Evolutionary conservation across 805 yeast species (phyloP).

Genomic region (Suhomyces kilbournensis): DNA sequence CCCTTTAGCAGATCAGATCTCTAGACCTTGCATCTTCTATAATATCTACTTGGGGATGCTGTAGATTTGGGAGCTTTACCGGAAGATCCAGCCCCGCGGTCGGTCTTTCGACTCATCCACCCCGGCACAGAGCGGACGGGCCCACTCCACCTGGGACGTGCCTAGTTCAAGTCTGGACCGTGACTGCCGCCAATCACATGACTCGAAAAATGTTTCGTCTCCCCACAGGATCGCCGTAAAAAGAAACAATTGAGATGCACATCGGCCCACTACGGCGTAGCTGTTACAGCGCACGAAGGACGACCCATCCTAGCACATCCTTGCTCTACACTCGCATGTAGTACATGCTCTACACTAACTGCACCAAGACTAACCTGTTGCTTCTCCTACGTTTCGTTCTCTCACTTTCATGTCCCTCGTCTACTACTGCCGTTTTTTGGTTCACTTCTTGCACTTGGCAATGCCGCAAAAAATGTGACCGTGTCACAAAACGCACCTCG

Average conservation of each 20-base stretch:
- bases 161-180: not conserved
- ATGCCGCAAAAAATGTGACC: not conserved
- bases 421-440: not conserved
- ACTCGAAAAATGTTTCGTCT: not conserved
- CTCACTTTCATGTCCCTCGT: not conserved
- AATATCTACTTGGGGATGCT: not conserved
- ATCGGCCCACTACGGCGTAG: not conserved
- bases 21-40: not conserved
- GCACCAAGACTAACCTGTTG: not conserved
- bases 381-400: not conserved
- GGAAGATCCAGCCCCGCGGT: not conserved
- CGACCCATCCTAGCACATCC: not conserved
- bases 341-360: no score
- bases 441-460: not conserved
- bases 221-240: not conserved
- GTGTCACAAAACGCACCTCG: conserved; percentile 2
- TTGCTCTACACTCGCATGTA: not conserved
- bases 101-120: not conserved
- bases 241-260: not conserved
- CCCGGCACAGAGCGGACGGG: not conserved
- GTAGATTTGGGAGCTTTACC: not conserved
- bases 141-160: not conserved
- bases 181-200: not conserved
- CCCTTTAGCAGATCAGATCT: not conserved
- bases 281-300: not conserved